Evolutionary conservation across 1,284 basidiomycete species (phyloP).

Genomic region (Ustilago crameri): DNA sequence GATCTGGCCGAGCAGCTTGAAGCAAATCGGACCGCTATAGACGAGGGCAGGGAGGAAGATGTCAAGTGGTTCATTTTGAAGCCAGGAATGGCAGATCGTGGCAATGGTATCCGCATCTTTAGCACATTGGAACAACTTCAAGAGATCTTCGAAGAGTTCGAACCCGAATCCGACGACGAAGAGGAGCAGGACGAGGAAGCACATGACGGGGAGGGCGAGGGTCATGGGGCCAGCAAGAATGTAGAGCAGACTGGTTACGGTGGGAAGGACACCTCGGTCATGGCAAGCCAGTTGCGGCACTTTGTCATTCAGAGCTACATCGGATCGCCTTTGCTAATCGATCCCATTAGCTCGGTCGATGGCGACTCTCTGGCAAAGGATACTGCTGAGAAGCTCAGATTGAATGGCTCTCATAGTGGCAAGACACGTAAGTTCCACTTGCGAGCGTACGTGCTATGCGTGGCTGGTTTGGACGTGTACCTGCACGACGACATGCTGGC

Average conservation of each 20-base stretch:
- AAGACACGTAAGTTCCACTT: constrained; percentile 80
- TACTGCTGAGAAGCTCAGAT: constrained; percentile 10
- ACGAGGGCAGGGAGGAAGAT: constrained; percentile 67
- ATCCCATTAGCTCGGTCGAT: constrained; percentile 8
- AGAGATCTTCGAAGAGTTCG: constrained; percentile 85
- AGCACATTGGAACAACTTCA: constrained; percentile 79
- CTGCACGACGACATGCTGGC: constrained; percentile 86
- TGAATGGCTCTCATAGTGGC: not conserved
- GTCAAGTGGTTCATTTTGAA: constrained; percentile 76
- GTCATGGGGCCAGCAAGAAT: not conserved
- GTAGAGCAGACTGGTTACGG: not conserved
- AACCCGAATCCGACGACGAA: constrained; percentile 73
- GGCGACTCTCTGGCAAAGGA: constrained; percentile 1
- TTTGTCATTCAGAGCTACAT: constrained; percentile 89
- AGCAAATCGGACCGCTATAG: constrained; percentile 21
- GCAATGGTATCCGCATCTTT: constrained; percentile 93
- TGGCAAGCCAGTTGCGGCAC: constrained; percentile 84
- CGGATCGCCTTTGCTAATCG: constrained; percentile 37
- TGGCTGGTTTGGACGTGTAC: constrained; percentile 68
- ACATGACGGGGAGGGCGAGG: constrained; percentile 46
- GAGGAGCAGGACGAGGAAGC: constrained; percentile 65
- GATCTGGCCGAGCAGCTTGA: constrained; percentile 78
- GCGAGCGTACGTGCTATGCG: constrained; percentile 89
- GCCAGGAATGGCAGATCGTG: constrained; percentile 95
- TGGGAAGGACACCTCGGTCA: constrained; percentile 59